A percentile compares a stretch with the other conserved stretches of the same genome.
Evolutionary conservation across 2,329 filamentous ascomycete genomes (phyloP).

Genomic region (Huntiella bhutanensis): DNA sequence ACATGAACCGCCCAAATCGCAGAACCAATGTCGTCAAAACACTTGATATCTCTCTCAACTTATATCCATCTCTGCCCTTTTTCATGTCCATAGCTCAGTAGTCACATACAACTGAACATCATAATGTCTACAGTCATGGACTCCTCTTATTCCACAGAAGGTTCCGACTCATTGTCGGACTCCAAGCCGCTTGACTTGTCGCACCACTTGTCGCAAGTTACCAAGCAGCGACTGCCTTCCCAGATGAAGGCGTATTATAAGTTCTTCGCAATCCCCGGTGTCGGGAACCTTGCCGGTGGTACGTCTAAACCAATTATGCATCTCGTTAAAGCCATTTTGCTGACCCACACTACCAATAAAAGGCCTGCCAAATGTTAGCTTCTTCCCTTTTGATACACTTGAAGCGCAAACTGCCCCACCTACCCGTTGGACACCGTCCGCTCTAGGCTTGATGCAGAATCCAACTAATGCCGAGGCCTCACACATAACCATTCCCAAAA

Average conservation of each 20-base stretch:
- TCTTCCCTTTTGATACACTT: constrained; percentile 82
- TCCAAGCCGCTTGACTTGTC: constrained; percentile 49
- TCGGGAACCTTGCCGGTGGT: constrained; percentile 45
- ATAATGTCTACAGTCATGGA: background rate
- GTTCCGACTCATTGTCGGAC: background rate
- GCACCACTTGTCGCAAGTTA: constrained; percentile 57
- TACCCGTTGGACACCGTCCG: constrained; percentile 48
- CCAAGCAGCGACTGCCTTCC: constrained; percentile 44
- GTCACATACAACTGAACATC: background rate
- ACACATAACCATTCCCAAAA: constrained; percentile 55
- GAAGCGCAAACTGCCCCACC: constrained; percentile 63
- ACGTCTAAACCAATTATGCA: constrained; percentile 14
- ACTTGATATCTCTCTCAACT: too few relatives aligned
- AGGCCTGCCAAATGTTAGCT: constrained; percentile 64
- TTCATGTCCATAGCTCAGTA: background rate
- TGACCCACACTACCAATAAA: background rate
- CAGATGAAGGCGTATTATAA: constrained; percentile 70
- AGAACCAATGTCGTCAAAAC: background rate
- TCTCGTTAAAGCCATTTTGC: background rate
- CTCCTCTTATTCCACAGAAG: background rate
- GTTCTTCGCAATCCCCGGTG: constrained; percentile 51
- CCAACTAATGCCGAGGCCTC: constrained; percentile 18
- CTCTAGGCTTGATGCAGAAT: constrained; percentile 6
- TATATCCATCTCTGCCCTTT: background rate
- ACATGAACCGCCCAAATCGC: background rate